Conservation (phyloP, 192 early-diverging fungal species). For the Dissophora ornata region DNA sequence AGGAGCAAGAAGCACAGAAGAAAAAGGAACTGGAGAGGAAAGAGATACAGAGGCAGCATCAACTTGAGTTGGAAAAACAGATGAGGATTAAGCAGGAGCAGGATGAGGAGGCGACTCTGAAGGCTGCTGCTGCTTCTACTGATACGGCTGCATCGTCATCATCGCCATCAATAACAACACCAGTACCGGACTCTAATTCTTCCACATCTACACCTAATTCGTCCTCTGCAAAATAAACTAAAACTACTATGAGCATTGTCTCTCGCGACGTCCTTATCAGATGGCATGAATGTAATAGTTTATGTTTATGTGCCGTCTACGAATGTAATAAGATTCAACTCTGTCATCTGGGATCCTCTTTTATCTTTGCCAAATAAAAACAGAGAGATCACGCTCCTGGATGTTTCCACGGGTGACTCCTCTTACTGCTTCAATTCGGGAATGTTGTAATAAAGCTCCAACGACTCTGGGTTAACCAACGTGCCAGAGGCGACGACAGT, state of each 20-base stretch:
- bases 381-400: too few relatives aligned
- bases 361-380: too few relatives aligned
- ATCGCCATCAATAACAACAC: neutral
- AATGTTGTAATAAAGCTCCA: slow-evolving; percentile 84
- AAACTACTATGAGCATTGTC: too few relatives aligned
- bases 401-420: too few relatives aligned
- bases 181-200: neutral
- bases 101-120: neutral
- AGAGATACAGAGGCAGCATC: slow-evolving; percentile 24
- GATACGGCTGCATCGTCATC: neutral
- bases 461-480: slow-evolving; percentile 89
- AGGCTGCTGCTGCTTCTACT: neutral
- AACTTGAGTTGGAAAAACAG: slow-evolving; percentile 37
- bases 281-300: too few relatives aligned
- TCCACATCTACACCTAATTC: slow-evolving; percentile 2
- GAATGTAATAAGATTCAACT: too few relatives aligned
- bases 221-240: neutral
- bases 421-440: slow-evolving; percentile 67
- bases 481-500: slow-evolving; percentile 83
- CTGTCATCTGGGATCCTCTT: too few relatives aligned
- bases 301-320: too few relatives aligned
- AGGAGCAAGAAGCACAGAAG: slow-evolving; percentile 11
- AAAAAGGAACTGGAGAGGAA: slow-evolving; percentile 8
- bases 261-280: too few relatives aligned
- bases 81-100: slow-evolving; percentile 34